Evolutionary conservation across 345 rosid genomes (phyloP).

Genomic region (Kernera saxatilis): DNA sequence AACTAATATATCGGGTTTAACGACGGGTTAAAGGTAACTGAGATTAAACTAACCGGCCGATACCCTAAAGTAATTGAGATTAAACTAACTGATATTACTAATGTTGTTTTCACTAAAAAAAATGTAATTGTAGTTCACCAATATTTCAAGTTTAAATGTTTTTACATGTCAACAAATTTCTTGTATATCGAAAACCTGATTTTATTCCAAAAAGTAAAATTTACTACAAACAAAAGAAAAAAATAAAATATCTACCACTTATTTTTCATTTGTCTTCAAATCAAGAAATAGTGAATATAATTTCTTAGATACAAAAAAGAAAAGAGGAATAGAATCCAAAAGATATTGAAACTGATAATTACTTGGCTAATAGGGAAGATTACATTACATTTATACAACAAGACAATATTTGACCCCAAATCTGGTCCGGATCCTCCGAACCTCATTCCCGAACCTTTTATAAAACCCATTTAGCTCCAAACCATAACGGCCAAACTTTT

Average conservation of each 20-base stretch:
- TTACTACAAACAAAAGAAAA: not conserved
- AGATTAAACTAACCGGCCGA: no score
- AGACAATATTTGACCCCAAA: not conserved
- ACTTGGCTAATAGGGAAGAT: slow-evolving; percentile 12
- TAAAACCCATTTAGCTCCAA: not conserved
- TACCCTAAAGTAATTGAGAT: no score
- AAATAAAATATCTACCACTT: not conserved
- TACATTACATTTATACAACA: not conserved
- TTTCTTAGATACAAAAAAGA: not conserved
- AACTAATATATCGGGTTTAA: no score
- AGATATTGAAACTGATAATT: not conserved
- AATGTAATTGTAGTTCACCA: not conserved
- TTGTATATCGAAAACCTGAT: not conserved
- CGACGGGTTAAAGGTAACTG: no score
- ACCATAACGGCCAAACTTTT: not conserved
- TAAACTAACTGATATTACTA: no score
- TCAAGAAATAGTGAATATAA: not conserved
- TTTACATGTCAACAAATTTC: slow-evolving; percentile 2
- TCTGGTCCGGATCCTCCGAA: not conserved
- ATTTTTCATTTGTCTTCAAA: not conserved
- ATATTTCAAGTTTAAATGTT: not conserved
- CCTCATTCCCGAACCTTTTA: not conserved
- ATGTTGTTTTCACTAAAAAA: not conserved
- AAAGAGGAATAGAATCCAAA: not conserved
- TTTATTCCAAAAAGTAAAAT: not conserved